Base-by-base conservation (phyloP, 2,329 filamentous ascomycete genomes). In the Sphaerulina musiva region DNA sequence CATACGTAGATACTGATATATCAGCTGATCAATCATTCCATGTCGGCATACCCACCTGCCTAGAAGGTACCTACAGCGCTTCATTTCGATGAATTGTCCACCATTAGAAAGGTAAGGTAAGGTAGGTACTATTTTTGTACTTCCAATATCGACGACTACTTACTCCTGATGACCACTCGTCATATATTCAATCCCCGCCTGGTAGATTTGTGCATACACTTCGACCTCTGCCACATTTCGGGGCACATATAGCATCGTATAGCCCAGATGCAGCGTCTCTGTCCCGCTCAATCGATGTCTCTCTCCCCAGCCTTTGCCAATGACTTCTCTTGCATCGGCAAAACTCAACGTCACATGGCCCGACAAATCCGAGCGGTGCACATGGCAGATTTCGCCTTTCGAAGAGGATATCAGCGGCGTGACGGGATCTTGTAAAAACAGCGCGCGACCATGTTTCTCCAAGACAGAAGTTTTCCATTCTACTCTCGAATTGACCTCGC, bases 191-290 rank as follows among this genome's bases (percentile, higher is more conserved):
- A 58, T 41, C 3, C 55, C 58, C 6, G 58, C 58, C 32, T 55
- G 46, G 1, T 54, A 44, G 23, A 58, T 56, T 6, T 11, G 47
- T 6, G 14, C 42, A 11, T 54, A 40, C 12, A 54, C 46, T 2
- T 52, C 51, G 1, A 52, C 43, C 40, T 60, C 55, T 10, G 48
- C 41, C 8, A 53, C 23, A 45, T 23, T 47, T 10, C 51, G 43
- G 2, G 58, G 58, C 8, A 60, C 53, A 42, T 49, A 60, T 10
- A 60, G 17, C 53, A 60, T 49, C 4, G 58, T 58, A 36, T 56
- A 58, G 1, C 58, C 55, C 29, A 60, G 12, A 46, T 51, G 55
- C n/a, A 60, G 39, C 29, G 41, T 38, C 2, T 51, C 44, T 0
- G 55, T 54, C 10, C 55, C 53, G 14, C 53, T 54, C 17, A 60